A percentile compares a stretch with the other conserved stretches of the same genome.
Conservation (phyloP, 768 basidiomycete genomes). For the Cantharellus anzutake region DNA sequence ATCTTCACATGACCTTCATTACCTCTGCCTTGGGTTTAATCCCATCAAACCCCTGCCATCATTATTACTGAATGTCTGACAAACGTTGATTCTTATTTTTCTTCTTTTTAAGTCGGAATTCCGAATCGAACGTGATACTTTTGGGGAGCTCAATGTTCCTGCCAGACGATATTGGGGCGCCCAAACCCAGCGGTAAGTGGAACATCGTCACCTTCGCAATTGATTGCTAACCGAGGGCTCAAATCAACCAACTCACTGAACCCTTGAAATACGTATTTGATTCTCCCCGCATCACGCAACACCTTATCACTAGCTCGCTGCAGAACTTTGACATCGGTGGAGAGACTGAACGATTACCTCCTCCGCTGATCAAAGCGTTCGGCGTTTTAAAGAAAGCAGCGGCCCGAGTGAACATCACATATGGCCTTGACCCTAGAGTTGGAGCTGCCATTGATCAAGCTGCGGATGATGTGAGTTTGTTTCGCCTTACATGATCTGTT, state of each 20-base stretch:
- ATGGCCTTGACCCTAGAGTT: slow-evolving; percentile 54
- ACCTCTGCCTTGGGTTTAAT: too few relatives aligned
- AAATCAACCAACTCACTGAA: neutral
- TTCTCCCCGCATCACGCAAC: neutral
- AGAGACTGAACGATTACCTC: slow-evolving; percentile 77
- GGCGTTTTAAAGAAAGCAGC: slow-evolving; percentile 97
- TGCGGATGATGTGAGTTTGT: slow-evolving; percentile 63
- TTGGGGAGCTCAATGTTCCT: slow-evolving; percentile 84
- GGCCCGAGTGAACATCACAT: slow-evolving; percentile 60
- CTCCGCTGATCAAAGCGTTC: slow-evolving; percentile 94
- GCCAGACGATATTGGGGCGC: slow-evolving; percentile 91
- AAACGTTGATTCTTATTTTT: too few relatives aligned
- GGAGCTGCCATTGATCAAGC: slow-evolving; percentile 75
- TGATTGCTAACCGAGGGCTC: too few relatives aligned
- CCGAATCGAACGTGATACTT: slow-evolving; percentile 81
- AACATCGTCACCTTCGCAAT: slow-evolving; percentile 6
- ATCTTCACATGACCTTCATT: too few relatives aligned
- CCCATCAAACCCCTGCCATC: too few relatives aligned
- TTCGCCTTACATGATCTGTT: too few relatives aligned
- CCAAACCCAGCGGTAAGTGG: slow-evolving; percentile 72
- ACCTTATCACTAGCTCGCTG: slow-evolving; percentile 38
- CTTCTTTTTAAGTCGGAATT: slow-evolving; percentile 9
- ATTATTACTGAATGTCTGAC: too few relatives aligned
- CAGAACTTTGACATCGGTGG: slow-evolving; percentile 99
- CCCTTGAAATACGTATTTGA: neutral